Evolutionary conservation across 768 basidiomycete genomes (phyloP).

Genomic region (Kwoniella bestiolae): DNA sequence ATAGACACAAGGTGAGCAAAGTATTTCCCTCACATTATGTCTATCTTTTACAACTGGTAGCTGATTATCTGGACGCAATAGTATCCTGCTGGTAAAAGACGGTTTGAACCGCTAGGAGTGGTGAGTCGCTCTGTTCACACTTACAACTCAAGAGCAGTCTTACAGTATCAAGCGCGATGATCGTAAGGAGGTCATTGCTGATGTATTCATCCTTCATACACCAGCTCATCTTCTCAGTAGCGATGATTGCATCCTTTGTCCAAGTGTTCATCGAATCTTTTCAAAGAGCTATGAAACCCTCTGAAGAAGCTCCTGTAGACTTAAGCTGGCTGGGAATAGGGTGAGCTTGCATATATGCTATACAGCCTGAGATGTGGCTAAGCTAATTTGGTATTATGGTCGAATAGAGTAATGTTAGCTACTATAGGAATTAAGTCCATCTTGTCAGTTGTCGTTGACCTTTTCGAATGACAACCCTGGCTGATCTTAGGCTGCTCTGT

Average conservation of each 20-base stretch:
- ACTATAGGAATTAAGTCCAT: conserved; percentile 58
- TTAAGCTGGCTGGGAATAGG: conserved; percentile 52
- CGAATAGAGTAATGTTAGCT: conserved; percentile 54
- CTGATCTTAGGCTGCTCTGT: neutral
- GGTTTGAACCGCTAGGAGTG: conserved; percentile 59
- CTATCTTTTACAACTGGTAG: conserved; percentile 1
- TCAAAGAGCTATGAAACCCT: conserved; percentile 41
- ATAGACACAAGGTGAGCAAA: conserved; percentile 40
- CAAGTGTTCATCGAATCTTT: conserved; percentile 60
- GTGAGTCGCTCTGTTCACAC: conserved; percentile 25
- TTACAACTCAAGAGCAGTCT: no score
- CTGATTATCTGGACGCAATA: conserved; percentile 2
- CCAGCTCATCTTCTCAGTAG: conserved; percentile 58
- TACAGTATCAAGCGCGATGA: no score
- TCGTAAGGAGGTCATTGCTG: no score
- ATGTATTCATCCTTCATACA: no score
- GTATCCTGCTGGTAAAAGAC: conserved; percentile 56
- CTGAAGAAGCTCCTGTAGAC: conserved; percentile 39
- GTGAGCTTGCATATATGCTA: conserved; percentile 26
- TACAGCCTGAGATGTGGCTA: neutral
- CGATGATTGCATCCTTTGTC: conserved; percentile 58
- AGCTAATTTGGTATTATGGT: neutral
- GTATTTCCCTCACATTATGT: neutral
- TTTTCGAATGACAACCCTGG: neutral
- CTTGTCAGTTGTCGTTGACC: conserved; percentile 34